These are phyloP conservation scores for Plantago ovata DNA, from an alignment of 257 asterid genomes.

Conservation along the genomic window DNA sequence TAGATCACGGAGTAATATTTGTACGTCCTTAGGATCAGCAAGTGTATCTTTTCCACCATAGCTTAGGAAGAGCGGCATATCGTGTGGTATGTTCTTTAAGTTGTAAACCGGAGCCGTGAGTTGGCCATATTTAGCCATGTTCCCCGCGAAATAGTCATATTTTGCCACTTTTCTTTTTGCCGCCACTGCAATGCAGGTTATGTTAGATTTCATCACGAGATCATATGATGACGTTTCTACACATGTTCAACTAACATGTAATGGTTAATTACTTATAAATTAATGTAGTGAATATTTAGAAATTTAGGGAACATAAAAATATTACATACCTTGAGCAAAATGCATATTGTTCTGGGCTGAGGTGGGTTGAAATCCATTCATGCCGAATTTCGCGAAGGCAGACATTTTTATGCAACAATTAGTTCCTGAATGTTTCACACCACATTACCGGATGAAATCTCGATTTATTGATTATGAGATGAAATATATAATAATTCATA, in stretches of 20 bases:
- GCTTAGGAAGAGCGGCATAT: conserved; percentile 57
- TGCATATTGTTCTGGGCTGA: conserved; percentile 77
- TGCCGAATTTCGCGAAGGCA: conserved; percentile 47
- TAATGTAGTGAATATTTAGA: no score
- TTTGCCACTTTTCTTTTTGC: conserved; percentile 42
- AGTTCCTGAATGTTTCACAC: conserved; percentile 38
- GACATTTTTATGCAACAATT: conserved; percentile 82
- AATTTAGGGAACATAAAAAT: not conserved
- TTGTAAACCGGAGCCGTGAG: conserved; percentile 48
- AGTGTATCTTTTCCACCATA: conserved; percentile 68
- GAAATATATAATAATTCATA: not conserved
- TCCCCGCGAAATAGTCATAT: conserved; percentile 52
- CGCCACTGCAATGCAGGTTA: conserved; percentile 34
- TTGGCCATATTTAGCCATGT: conserved; percentile 46
- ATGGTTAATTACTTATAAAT: no score
- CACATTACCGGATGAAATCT: not conserved
- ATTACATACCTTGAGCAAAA: conserved; percentile 74
- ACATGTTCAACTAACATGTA: no score
- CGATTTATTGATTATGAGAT: not conserved
- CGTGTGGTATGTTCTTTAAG: conserved; percentile 43
- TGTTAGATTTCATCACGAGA: not conserved
- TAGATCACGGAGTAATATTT: conserved; percentile 37
- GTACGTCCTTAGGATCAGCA: conserved; percentile 48
- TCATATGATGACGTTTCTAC: no score
- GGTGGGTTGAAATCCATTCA: conserved; percentile 79